Conservation (phyloP, 169 alveolate species). For the Amoebophrya sp. region DNA sequence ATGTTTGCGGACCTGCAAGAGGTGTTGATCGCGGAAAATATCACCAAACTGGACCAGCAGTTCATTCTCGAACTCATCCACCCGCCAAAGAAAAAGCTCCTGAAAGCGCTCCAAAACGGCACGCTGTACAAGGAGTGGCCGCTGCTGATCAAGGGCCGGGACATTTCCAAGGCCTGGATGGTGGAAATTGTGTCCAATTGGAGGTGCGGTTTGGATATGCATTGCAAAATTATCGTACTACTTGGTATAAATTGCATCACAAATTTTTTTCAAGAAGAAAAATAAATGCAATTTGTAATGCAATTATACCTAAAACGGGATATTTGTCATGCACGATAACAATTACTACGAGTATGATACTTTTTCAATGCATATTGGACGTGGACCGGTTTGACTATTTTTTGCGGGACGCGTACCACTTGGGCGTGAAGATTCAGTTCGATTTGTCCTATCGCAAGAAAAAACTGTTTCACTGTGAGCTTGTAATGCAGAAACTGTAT, state of each 20-base stretch:
- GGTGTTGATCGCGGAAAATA: not conserved
- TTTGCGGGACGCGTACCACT: not conserved
- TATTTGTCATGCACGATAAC: too few relatives aligned
- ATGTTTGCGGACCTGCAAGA: not conserved
- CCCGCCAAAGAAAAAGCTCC: not conserved
- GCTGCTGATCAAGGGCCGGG: not conserved
- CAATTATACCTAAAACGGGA: too few relatives aligned
- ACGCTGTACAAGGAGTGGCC: not conserved
- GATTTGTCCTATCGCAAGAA: not conserved
- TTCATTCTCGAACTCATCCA: not conserved
- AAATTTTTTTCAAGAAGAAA: too few relatives aligned
- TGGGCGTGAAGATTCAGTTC: not conserved
- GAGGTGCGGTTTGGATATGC: not conserved
- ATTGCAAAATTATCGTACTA: too few relatives aligned
- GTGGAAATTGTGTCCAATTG: not conserved
- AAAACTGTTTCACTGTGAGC: too few relatives aligned
- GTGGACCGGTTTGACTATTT: slow-evolving; percentile 3
- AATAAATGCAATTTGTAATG: too few relatives aligned
- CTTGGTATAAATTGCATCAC: too few relatives aligned
- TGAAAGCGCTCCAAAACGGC: not conserved
- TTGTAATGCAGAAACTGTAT: too few relatives aligned
- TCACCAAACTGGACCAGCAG: not conserved
- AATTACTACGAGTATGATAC: too few relatives aligned
- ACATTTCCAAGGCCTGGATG: not conserved
- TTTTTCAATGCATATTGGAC: too few relatives aligned